Percentiles rank a stretch among this genome's conserved stretches.
These are phyloP conservation scores for Hymenoscyphus fructigenus DNA, from an alignment of 2,329 filamentous ascomycete genomes.

Conservation along the genomic window DNA sequence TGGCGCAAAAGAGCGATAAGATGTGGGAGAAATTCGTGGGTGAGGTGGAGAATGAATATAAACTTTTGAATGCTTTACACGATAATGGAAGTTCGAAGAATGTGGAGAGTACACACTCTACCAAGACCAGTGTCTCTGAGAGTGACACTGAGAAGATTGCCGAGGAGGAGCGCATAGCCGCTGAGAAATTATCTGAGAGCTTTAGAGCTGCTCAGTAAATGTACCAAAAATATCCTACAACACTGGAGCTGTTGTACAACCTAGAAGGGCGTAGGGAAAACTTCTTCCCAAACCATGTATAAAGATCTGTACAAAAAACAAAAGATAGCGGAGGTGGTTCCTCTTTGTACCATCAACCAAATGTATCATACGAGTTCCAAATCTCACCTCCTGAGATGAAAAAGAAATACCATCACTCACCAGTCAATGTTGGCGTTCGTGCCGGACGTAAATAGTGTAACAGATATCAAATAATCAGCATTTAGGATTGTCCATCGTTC, in stretches of 20 bases:
- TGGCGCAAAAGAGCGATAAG: conserved; percentile 1
- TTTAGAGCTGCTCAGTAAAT: background rate
- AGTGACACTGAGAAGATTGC: conserved; percentile 5
- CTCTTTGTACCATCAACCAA: background rate
- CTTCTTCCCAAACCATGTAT: background rate
- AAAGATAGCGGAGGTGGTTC: background rate
- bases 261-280: background rate
- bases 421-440: too few relatives aligned
- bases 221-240: background rate
- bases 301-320: background rate
- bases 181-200: background rate
- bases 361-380: background rate
- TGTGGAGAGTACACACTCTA: background rate
- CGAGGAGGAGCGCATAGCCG: conserved; percentile 7
- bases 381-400: background rate
- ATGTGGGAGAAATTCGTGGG: conserved; percentile 4
- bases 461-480: too few relatives aligned
- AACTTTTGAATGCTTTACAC: background rate
- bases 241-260: too few relatives aligned
- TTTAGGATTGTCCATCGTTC: too few relatives aligned
- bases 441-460: too few relatives aligned
- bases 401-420: background rate
- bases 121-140: background rate
- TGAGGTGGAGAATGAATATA: conserved; percentile 2
- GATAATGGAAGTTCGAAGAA: background rate